These are phyloP conservation scores for Eucalyptus brandiana DNA, from an alignment of 345 rosid genomes.

Conservation along the genomic window DNA sequence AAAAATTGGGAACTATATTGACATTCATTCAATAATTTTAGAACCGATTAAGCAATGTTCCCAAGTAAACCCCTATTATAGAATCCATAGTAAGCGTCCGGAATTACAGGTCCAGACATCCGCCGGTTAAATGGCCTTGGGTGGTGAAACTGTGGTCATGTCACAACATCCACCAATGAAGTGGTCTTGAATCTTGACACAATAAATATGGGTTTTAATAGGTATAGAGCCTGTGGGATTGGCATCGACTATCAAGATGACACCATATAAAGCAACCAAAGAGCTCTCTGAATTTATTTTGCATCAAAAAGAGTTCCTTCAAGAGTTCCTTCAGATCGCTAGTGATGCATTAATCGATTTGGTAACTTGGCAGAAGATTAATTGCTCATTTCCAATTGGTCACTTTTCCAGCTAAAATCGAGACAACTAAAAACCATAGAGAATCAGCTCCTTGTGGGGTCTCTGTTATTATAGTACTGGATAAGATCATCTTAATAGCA, in stretches of 20 bases:
- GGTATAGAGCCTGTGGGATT: background rate
- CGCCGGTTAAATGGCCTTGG: background rate
- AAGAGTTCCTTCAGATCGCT: background rate
- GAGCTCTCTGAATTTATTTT: background rate
- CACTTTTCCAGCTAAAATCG: background rate
- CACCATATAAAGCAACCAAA: background rate
- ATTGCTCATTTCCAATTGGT: background rate
- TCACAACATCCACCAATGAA: background rate
- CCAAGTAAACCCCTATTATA: background rate
- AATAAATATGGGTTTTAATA: background rate
- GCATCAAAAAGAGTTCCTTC: background rate
- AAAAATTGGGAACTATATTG: background rate
- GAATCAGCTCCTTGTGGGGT: background rate
- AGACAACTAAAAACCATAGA: background rate
- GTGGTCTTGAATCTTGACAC: background rate
- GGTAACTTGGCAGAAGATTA: background rate
- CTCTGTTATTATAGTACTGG: background rate
- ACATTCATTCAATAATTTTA: background rate
- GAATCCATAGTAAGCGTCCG: background rate
- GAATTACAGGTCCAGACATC: background rate
- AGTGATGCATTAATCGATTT: background rate
- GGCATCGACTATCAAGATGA: background rate
- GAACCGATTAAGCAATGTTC: background rate
- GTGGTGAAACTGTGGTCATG: background rate
- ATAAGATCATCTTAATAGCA: background rate